Conservation (phyloP, 371 early-diverging fungal species). For the Mucor lusitanicus region DNA sequence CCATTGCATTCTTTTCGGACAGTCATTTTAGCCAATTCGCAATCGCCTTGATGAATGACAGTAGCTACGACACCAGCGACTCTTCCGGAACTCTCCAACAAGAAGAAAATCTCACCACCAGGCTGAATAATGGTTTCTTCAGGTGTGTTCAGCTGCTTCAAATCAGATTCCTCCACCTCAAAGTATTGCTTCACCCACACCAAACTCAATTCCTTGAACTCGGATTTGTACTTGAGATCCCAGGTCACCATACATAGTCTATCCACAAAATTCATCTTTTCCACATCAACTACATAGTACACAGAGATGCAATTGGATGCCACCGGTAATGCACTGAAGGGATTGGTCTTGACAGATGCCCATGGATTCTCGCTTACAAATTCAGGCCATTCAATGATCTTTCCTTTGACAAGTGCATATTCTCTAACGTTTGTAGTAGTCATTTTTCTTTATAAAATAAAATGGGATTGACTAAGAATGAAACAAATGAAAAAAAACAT, state of each 20-base stretch:
- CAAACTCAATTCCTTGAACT: constrained; percentile 20
- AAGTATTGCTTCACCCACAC: constrained; percentile 17
- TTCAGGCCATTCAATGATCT: constrained; percentile 15
- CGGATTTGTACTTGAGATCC: constrained; percentile 12
- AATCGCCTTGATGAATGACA: constrained; percentile 18
- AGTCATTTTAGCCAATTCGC: constrained; percentile 26
- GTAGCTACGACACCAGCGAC: constrained; percentile 23
- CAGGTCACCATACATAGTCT: constrained; percentile 14
- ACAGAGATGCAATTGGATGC: constrained; percentile 14
- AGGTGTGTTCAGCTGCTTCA: constrained; percentile 15
- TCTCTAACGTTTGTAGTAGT: not conserved
- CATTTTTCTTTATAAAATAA: not conserved
- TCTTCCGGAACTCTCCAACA: not conserved
- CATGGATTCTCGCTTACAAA: constrained; percentile 7
- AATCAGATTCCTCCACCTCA: constrained; percentile 17
- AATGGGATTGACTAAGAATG: not conserved
- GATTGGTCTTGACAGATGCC: not conserved
- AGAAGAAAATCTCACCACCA: constrained; percentile 25
- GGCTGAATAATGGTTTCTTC: constrained; percentile 20
- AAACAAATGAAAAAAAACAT: not conserved
- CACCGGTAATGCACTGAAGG: not conserved
- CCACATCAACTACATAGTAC: constrained; percentile 14
- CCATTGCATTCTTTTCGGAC: constrained; percentile 19
- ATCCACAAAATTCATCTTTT: constrained; percentile 1
- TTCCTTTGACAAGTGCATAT: constrained; percentile 16